These are phyloP conservation scores for Drechslerella dactyloides DNA, from an alignment of 2,329 filamentous ascomycete genomes.

Conservation along the genomic window DNA sequence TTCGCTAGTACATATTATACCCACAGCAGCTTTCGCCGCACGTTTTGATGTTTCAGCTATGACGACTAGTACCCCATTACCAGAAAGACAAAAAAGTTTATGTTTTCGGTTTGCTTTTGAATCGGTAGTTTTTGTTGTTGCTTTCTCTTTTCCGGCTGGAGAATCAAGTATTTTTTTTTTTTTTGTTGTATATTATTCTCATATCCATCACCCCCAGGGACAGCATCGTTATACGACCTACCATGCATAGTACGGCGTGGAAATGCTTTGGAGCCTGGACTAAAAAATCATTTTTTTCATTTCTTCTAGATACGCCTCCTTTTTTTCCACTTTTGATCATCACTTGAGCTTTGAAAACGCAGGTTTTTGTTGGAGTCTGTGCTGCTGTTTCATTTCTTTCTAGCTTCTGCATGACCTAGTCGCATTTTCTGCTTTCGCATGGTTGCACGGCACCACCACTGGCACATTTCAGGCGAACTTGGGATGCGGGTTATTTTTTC, in stretches of 20 bases:
- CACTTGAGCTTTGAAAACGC: conserved; percentile 7
- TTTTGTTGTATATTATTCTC: conserved; percentile 45
- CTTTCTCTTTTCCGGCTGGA: background rate
- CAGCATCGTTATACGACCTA: conserved; percentile 26
- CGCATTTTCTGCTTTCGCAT: conserved; percentile 26
- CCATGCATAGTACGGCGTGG: conserved; percentile 48
- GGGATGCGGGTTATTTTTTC: conserved; percentile 37
- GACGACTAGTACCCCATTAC: background rate
- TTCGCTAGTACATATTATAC: conserved; percentile 8
- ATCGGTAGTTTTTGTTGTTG: background rate
- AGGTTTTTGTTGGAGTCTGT: conserved; percentile 35
- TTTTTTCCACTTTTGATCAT: conserved; percentile 8
- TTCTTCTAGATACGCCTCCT: background rate
- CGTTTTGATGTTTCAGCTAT: background rate
- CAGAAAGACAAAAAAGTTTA: conserved; percentile 8
- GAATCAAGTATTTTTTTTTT: conserved; percentile 2
- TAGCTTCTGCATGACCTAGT: conserved; percentile 16
- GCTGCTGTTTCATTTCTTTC: conserved; percentile 15
- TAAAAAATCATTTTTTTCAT: conserved; percentile 2
- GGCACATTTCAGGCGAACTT: conserved; percentile 50
- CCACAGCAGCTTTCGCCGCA: conserved; percentile 1
- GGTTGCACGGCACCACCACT: conserved; percentile 19
- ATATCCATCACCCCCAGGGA: no score
- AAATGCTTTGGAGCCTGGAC: conserved; percentile 20
- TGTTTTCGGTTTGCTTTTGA: background rate